A percentile compares a stretch with the other conserved stretches of the same genome.
Conservation (phyloP, 768 basidiomycete genomes). For the Nevesoporus exiguus region DNA sequence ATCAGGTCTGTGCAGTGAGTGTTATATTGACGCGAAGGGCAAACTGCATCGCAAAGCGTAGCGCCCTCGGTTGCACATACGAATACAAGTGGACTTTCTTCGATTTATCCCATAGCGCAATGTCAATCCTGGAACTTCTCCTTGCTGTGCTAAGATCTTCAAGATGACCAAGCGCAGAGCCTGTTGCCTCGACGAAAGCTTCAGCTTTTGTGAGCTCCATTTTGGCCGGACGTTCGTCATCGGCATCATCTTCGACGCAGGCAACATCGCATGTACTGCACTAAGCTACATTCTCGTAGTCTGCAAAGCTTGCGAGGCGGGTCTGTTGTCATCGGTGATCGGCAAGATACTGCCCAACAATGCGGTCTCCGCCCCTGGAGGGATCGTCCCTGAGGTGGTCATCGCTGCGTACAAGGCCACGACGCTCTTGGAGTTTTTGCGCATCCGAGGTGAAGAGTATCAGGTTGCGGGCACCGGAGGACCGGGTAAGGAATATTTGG, state of each 20-base stretch:
- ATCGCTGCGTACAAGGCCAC: too few relatives aligned
- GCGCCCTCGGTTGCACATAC: too few relatives aligned
- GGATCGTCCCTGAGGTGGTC: too few relatives aligned
- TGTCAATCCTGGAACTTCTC: constrained; percentile 71
- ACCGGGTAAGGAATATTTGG: too few relatives aligned
- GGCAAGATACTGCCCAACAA: too few relatives aligned
- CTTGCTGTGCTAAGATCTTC: constrained; percentile 71
- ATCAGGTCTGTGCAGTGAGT: too few relatives aligned
- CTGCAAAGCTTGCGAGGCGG: constrained; percentile 69
- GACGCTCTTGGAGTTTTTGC: too few relatives aligned
- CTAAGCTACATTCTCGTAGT: constrained; percentile 79
- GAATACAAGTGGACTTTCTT: neutral
- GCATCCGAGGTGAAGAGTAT: too few relatives aligned
- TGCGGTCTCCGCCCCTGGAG: too few relatives aligned
- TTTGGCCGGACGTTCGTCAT: constrained; percentile 89
- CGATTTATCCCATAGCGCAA: constrained; percentile 49
- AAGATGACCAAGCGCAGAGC: constrained; percentile 75
- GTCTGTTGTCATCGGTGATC: constrained; percentile 53
- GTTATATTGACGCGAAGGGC: too few relatives aligned
- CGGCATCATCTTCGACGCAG: constrained; percentile 68
- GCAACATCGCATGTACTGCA: constrained; percentile 57
- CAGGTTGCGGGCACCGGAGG: too few relatives aligned
- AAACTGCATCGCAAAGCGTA: too few relatives aligned
- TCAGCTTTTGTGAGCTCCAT: constrained; percentile 71
- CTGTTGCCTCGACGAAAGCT: constrained; percentile 85